Conservation (phyloP, 495 filamentous ascomycete genomes). For the Copromyces sp. region DNA sequence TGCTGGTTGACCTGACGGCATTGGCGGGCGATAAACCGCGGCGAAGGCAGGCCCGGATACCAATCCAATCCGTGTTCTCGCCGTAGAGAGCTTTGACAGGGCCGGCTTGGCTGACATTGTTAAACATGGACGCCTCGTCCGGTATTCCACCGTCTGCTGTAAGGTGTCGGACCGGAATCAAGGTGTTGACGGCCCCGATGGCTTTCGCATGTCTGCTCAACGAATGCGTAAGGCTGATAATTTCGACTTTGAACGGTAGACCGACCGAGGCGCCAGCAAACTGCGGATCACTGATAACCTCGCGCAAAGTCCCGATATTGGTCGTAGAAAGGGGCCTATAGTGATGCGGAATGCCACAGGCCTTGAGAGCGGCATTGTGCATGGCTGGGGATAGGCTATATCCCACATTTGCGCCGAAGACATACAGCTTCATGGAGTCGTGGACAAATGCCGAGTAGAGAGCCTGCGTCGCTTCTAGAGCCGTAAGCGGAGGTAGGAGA, state of each 20-base stretch:
- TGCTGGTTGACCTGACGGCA: constrained; percentile 53
- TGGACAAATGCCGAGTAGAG: constrained; percentile 42
- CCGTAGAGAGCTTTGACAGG: constrained; percentile 59
- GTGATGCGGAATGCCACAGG: constrained; percentile 55
- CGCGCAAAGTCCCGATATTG: constrained; percentile 48
- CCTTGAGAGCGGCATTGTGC: constrained; percentile 61
- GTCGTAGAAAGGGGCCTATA: constrained; percentile 51
- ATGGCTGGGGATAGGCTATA: constrained; percentile 67
- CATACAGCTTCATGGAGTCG: constrained; percentile 57
- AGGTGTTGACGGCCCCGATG: constrained; percentile 66
- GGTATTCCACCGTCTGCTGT: constrained; percentile 48
- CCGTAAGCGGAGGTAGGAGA: constrained; percentile 39
- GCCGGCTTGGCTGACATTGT: constrained; percentile 50
- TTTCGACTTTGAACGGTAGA: constrained; percentile 60
- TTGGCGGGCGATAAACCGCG: constrained; percentile 67
- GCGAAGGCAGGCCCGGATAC: constrained; percentile 51
- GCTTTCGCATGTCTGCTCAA: constrained; percentile 62
- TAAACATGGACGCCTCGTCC: constrained; percentile 45
- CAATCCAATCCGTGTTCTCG: constrained; percentile 74
- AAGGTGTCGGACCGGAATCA: constrained; percentile 56
- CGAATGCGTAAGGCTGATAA: constrained; percentile 52
- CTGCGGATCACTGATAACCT: constrained; percentile 49
- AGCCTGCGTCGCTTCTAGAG: constrained; percentile 47
- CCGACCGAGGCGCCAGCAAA: constrained; percentile 66
- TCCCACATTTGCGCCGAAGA: constrained; percentile 56